Evolutionary conservation across 768 basidiomycete species (phyloP).

Genomic region (Mycena sanguinolenta): DNA sequence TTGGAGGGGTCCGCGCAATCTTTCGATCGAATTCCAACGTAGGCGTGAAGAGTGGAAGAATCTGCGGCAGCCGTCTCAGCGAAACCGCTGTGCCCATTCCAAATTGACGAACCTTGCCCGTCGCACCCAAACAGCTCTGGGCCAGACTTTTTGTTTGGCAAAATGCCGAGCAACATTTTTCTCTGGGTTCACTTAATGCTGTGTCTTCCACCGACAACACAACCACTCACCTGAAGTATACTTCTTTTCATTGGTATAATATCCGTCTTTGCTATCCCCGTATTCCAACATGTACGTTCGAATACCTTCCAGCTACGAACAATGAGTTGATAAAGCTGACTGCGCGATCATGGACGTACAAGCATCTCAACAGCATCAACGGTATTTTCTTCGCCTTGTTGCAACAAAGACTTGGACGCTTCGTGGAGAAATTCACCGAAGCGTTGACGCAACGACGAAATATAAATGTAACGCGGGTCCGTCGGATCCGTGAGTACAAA

Average conservation of each 20-base stretch:
- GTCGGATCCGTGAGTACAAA: slow-evolving; percentile 75
- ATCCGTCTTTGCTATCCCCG: slow-evolving; percentile 73
- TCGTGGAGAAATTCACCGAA: slow-evolving; percentile 80
- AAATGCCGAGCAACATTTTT: slow-evolving; percentile 77
- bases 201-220: background rate
- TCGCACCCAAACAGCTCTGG: slow-evolving; percentile 76
- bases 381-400: slow-evolving; percentile 84
- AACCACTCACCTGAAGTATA: slow-evolving; percentile 25
- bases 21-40: slow-evolving; percentile 81
- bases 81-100: slow-evolving; percentile 11
- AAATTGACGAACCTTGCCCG: slow-evolving; percentile 66
- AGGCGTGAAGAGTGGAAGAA: slow-evolving; percentile 77
- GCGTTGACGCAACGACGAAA: slow-evolving; percentile 66
- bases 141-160: slow-evolving; percentile 82
- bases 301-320: slow-evolving; percentile 70
- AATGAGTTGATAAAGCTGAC: slow-evolving; percentile 7
- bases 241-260: slow-evolving; percentile 34
- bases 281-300: slow-evolving; percentile 82
- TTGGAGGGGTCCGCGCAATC: slow-evolving; percentile 69
- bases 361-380: slow-evolving; percentile 85
- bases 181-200: slow-evolving; percentile 65
- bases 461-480: slow-evolving; percentile 76
- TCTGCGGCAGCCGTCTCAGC: slow-evolving; percentile 47
- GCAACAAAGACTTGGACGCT: slow-evolving; percentile 75
- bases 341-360: slow-evolving; percentile 52